Evolutionary conservation across 176 grass and related monocot genomes (phyloP).

Genomic region (Rhynchospora tenuis): DNA sequence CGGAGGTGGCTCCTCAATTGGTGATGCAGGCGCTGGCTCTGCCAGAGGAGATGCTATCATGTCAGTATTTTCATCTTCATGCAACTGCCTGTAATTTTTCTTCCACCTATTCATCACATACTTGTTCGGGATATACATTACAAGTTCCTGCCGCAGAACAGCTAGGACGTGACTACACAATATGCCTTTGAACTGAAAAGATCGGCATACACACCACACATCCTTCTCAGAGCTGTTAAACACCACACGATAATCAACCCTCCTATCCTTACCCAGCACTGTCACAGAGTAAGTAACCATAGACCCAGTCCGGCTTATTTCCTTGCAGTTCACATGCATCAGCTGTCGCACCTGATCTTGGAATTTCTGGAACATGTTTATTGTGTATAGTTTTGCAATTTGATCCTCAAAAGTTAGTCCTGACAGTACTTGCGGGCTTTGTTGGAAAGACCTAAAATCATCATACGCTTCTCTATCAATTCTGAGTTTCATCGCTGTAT

Average conservation of each 20-base stretch:
- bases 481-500: conserved; percentile 48
- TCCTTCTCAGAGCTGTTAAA: conserved; percentile 80
- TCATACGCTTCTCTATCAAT: conserved; percentile 88
- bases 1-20: not conserved
- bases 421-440: conserved; percentile 65
- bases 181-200: conserved; percentile 83
- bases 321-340: conserved; percentile 80
- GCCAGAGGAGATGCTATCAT: conserved; percentile 14
- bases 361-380: conserved; percentile 83
- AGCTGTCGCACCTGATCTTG: conserved; percentile 88
- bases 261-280: conserved; percentile 71
- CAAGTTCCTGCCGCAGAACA: conserved; percentile 78
- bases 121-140: conserved; percentile 61
- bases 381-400: conserved; percentile 69
- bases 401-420: conserved; percentile 84
- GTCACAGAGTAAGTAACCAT: conserved; percentile 61
- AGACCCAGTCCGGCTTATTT: conserved; percentile 50
- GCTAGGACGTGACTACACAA: conserved; percentile 86
- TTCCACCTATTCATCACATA: conserved; percentile 85
- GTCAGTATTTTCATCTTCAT: conserved; percentile 25
- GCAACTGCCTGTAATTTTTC: conserved; percentile 77
- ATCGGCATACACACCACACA: conserved; percentile 83
- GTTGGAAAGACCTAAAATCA: conserved; percentile 83
- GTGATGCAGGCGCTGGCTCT: not conserved
- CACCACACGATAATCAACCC: conserved; percentile 73